Percentiles rank a stretch among this genome's conserved stretches.
phyloP scores from a whole-genome alignment of 495 filamentous ascomycete genomes.

The Annulohypoxylon bovei region DNA sequence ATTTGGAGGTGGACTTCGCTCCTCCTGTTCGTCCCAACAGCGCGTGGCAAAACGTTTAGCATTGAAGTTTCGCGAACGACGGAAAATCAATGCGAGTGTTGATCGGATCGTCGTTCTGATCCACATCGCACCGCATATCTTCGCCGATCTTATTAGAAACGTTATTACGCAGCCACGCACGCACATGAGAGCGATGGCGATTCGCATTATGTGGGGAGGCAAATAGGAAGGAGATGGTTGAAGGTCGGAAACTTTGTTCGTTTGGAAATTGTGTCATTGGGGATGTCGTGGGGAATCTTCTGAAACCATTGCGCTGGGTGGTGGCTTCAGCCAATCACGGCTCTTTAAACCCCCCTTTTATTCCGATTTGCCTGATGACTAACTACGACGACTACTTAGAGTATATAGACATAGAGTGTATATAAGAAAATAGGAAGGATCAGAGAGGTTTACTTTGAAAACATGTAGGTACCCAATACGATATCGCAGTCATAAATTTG shows the following conservation, averaged over 20 bases:
- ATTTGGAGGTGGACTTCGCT: neutral
- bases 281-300: slow-evolving; percentile 1
- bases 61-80: slow-evolving; percentile 23
- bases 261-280: slow-evolving; percentile 30
- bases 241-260: slow-evolving; percentile 28
- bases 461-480: neutral
- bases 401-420: neutral
- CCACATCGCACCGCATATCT: slow-evolving; percentile 5
- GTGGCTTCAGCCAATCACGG: slow-evolving; percentile 21
- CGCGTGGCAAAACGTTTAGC: slow-evolving; percentile 17
- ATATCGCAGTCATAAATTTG: neutral
- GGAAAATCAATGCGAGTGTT: slow-evolving; percentile 33
- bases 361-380: neutral
- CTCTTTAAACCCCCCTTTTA: slow-evolving; percentile 16
- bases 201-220: slow-evolving; percentile 1
- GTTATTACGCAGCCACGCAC: slow-evolving; percentile 4
- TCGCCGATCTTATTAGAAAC: slow-evolving; percentile 24
- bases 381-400: neutral
- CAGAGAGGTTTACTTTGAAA: neutral
- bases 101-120: slow-evolving; percentile 28
- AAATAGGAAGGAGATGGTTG: slow-evolving; percentile 19
- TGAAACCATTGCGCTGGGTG: slow-evolving; percentile 19
- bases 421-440: neutral
- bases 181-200: slow-evolving; percentile 1
- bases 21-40: slow-evolving; percentile 2